Base-by-base conservation (phyloP, 345 rosid genomes). In the Salix koriyanagi region DNA sequence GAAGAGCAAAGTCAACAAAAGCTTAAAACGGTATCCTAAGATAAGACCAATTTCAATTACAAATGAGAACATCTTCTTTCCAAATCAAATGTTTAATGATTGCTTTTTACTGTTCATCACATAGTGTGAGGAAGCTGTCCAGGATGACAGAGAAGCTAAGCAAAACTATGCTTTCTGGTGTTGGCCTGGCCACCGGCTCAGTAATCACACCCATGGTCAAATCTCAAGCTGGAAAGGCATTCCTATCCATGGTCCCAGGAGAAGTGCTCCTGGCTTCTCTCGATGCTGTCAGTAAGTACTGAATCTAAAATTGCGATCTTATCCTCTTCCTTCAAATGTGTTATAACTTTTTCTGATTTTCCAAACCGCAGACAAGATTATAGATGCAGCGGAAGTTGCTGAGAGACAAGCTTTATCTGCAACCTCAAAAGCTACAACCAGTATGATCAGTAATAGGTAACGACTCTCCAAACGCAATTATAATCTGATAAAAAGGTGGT, bases 351-450 rank as follows among this genome's bases (percentile, higher is more conserved):
- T 34, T 3, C 7, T n/a, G 11, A 67, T 72, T 18, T 65, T 67
- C 16, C 36, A 42, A 50, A 16, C 16, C 79, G 23, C 83, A 95
- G 99, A 90, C 77, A 89, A 86, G 69, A 50, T 93, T 56, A 62
- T 95, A 72, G 97, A 95, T 69, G 99, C 97, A 30, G 96, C 90
- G 73, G 99, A 93, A 85, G 91, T 81, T 73, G 99, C 96, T 12
- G 98, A 93, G 76, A 93, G 86, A 80, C 97, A 91, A 85, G 89
- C 94, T 2, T 26, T 90, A 12, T 77, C 94, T 36, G 94, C 93
- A 44, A 91, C 98, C 3, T 87, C 98, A 54, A 83, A 74, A 65
- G 93, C 97, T 21, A 82, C 97, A 6, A 89, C 90, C 13, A 89
- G 86, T 81, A 81, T 89, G 80, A 91, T 93, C 75, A 76, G 83